phyloP scores from a whole-genome alignment of 1,284 basidiomycete species.

The Heterobasidion occidentale region DNA sequence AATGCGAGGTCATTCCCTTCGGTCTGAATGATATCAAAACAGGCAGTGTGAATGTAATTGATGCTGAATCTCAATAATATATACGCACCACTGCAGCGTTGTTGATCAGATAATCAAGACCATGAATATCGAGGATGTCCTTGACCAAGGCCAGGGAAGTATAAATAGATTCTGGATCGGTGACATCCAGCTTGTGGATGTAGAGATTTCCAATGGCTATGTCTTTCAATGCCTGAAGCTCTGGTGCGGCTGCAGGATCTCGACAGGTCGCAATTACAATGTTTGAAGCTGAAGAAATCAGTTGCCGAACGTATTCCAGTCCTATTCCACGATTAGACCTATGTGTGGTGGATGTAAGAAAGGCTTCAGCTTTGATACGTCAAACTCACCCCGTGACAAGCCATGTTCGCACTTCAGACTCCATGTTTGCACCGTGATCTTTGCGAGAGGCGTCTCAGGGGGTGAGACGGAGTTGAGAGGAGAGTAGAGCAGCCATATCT shows the following conservation, averaged over 20 bases:
- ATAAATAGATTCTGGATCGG: conserved; percentile 20
- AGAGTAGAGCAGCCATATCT: no score
- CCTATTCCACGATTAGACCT: conserved; percentile 35
- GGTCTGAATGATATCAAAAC: conserved; percentile 10
- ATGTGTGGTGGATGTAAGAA: background rate
- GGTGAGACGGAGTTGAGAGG: no score
- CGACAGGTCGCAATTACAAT: conserved; percentile 31
- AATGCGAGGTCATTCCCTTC: conserved; percentile 18
- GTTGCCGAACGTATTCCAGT: conserved; percentile 28
- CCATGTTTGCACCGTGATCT: background rate
- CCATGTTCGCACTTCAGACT: conserved; percentile 6
- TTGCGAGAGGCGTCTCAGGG: background rate
- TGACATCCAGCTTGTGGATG: conserved; percentile 26
- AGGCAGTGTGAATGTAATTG: background rate
- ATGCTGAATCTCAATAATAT: background rate
- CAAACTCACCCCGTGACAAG: conserved; percentile 5
- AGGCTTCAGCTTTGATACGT: background rate
- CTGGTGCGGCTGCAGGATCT: conserved; percentile 21
- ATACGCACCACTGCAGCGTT: conserved; percentile 29
- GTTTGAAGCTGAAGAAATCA: conserved; percentile 23
- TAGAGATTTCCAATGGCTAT: conserved; percentile 21
- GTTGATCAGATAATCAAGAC: conserved; percentile 31
- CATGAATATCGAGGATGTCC: conserved; percentile 19
- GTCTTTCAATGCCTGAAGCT: conserved; percentile 18
- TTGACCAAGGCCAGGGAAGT: conserved; percentile 17